Percentiles rank a stretch among this genome's conserved stretches.
phyloP scores from a whole-genome alignment of 176 grass and related monocot genomes.

The Musa beccarii region DNA sequence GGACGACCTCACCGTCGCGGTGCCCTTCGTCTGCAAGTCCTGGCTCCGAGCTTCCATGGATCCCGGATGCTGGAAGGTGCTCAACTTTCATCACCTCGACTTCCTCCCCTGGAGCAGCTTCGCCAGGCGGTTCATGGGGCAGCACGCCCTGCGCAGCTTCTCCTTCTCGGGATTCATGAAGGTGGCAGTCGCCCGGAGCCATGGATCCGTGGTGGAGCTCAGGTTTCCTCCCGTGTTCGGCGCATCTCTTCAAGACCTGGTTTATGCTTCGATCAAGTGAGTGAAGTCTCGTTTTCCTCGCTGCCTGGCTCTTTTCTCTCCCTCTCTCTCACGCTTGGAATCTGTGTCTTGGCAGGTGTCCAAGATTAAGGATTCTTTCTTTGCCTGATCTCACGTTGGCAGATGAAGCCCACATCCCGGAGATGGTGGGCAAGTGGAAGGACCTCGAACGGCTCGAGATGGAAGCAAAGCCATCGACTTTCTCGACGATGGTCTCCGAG shows the following conservation, averaged over 20 bases:
- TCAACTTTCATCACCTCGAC: slow-evolving; percentile 54
- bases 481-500: slow-evolving; percentile 29
- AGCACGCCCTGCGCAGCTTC: slow-evolving; percentile 13
- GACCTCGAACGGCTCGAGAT: slow-evolving; percentile 52
- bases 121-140: slow-evolving; percentile 27
- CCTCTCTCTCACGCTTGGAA: not conserved
- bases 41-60: slow-evolving; percentile 49
- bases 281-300: not conserved
- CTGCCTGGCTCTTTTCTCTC: not conserved
- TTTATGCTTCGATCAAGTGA: slow-evolving; percentile 29
- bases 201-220: slow-evolving; percentile 13
- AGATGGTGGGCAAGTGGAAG: slow-evolving; percentile 42
- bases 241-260: slow-evolving; percentile 1
- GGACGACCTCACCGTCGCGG: slow-evolving; percentile 36
- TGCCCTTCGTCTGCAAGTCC: slow-evolving; percentile 54
- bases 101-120: slow-evolving; percentile 60
- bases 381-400: slow-evolving; percentile 24
- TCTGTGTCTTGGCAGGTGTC: slow-evolving; percentile 28
- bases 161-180: slow-evolving; percentile 47
- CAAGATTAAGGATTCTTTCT: slow-evolving; percentile 25
- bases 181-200: slow-evolving; percentile 30
- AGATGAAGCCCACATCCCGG: slow-evolving; percentile 43
- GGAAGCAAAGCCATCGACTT: slow-evolving; percentile 44
- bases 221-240: slow-evolving; percentile 45
- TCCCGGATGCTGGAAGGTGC: slow-evolving; percentile 50